Percentiles rank a stretch among this genome's conserved stretches.
These are phyloP conservation scores for Termitomyces sp. DNA, from an alignment of 768 basidiomycete genomes.

Conservation along the genomic window DNA sequence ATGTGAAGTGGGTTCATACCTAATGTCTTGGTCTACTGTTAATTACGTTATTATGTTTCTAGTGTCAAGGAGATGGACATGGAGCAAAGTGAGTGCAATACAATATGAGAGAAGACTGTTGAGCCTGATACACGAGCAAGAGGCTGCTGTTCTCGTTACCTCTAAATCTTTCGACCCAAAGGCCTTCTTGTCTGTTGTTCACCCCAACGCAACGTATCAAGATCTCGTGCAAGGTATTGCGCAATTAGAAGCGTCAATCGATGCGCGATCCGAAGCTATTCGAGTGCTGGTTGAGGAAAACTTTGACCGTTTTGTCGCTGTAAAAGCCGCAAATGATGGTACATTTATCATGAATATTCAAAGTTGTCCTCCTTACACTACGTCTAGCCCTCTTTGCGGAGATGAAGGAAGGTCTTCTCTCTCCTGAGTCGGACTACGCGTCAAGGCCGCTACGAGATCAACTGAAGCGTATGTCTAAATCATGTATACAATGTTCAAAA, in stretches of 20 bases:
- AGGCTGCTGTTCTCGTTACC: slow-evolving; percentile 76
- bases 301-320: slow-evolving; percentile 95
- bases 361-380: slow-evolving; percentile 5
- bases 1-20: slow-evolving; percentile 45
- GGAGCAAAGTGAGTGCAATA: slow-evolving; percentile 60
- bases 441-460: slow-evolving; percentile 79
- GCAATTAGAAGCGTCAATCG: slow-evolving; percentile 73
- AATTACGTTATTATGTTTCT: slow-evolving; percentile 5
- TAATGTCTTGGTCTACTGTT: background rate
- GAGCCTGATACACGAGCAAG: slow-evolving; percentile 28
- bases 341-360: slow-evolving; percentile 13
- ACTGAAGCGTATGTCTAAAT: slow-evolving; percentile 62
- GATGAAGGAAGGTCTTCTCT: slow-evolving; percentile 87
- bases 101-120: background rate
- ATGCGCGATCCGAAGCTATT: slow-evolving; percentile 91
- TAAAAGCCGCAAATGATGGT: slow-evolving; percentile 97
- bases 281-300: slow-evolving; percentile 94
- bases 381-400: slow-evolving; percentile 76
- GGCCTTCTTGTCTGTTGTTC: slow-evolving; percentile 82
- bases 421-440: slow-evolving; percentile 72
- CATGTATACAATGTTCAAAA: background rate
- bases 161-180: slow-evolving; percentile 98
- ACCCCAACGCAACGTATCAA: slow-evolving; percentile 93
- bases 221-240: slow-evolving; percentile 78
- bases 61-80: slow-evolving; percentile 68